Evolutionary conservation across 2,329 filamentous ascomycete genomes (phyloP).

Genomic region (Torrubiellomyces zombiae): DNA sequence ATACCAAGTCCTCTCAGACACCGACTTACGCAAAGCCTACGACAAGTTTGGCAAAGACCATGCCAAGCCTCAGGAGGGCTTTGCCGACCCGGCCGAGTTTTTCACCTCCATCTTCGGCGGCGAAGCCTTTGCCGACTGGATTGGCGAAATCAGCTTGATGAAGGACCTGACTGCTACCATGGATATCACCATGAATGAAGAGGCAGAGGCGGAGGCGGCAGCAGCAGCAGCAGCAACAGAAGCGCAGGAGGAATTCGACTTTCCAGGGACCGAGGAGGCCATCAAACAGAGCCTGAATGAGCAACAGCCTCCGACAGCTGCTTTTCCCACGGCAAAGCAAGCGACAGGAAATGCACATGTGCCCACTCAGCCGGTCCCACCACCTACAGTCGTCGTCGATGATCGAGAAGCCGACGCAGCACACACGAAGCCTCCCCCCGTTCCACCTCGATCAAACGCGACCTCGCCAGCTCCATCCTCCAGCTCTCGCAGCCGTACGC

Average conservation of each 20-base stretch:
- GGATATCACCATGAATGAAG: conserved; percentile 87
- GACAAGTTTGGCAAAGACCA: conserved; percentile 96
- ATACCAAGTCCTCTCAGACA: conserved; percentile 70
- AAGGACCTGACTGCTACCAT: conserved; percentile 96
- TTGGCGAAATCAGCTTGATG: conserved; percentile 96
- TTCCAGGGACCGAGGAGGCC: conserved; percentile 40
- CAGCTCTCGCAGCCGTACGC: conserved; percentile 25
- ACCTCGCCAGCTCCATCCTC: conserved; percentile 25
- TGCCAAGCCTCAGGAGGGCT: conserved; percentile 78
- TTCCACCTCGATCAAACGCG: conserved; percentile 16
- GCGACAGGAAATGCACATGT: conserved; percentile 1
- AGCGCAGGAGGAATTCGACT: conserved; percentile 30
- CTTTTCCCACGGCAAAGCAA: conserved; percentile 10
- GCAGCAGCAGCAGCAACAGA: conserved; percentile 33
- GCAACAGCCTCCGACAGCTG: conserved; percentile 14
- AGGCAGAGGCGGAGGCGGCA: conserved; percentile 37
- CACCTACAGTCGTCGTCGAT: conserved; percentile 23
- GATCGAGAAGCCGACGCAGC: conserved; percentile 12
- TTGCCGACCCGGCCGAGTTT: conserved; percentile 93
- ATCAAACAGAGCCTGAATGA: conserved; percentile 36
- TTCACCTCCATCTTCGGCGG: conserved; percentile 97
- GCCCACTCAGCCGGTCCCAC: conserved; percentile 10
- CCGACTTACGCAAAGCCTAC: conserved; percentile 76
- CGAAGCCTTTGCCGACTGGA: conserved; percentile 89
- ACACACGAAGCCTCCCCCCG: background rate